Evolutionary conservation across 768 basidiomycete species (phyloP).

Genomic region (Lentinula boryana): DNA sequence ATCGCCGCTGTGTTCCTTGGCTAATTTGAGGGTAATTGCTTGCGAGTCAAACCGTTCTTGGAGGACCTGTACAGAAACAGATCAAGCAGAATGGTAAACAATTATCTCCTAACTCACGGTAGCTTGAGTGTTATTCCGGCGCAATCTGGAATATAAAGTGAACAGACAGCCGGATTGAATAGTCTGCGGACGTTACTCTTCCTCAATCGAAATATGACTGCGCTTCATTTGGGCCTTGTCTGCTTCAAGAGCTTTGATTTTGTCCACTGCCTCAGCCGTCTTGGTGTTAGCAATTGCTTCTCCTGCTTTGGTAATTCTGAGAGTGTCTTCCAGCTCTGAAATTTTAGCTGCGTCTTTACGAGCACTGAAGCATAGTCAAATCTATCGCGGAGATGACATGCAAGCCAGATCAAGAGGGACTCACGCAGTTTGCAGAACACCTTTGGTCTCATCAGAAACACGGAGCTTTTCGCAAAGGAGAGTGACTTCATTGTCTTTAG

Average conservation of each 20-base stretch:
- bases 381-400: not conserved
- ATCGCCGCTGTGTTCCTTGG: constrained; percentile 50
- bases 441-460: not conserved
- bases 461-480: not conserved
- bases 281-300: not conserved
- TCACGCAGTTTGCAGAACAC: not conserved
- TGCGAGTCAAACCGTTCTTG: constrained; percentile 62
- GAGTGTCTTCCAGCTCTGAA: not conserved
- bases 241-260: constrained; percentile 5
- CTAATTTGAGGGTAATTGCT: constrained; percentile 41
- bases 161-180: not conserved
- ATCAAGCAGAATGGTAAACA: not conserved
- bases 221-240: constrained; percentile 14
- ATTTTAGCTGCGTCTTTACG: constrained; percentile 1
- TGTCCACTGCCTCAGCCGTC: not conserved
- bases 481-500: not conserved
- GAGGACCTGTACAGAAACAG: constrained; percentile 27
- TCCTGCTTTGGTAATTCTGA: not conserved
- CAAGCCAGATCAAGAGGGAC: not conserved
- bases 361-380: not conserved
- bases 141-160: not conserved
- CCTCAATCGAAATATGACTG: constrained; percentile 16
- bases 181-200: constrained; percentile 13
- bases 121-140: not conserved
- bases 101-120: not conserved